Base-by-base conservation (phyloP, 163 green algal species). In the Chlamydomonas reinhardtii region DNA sequence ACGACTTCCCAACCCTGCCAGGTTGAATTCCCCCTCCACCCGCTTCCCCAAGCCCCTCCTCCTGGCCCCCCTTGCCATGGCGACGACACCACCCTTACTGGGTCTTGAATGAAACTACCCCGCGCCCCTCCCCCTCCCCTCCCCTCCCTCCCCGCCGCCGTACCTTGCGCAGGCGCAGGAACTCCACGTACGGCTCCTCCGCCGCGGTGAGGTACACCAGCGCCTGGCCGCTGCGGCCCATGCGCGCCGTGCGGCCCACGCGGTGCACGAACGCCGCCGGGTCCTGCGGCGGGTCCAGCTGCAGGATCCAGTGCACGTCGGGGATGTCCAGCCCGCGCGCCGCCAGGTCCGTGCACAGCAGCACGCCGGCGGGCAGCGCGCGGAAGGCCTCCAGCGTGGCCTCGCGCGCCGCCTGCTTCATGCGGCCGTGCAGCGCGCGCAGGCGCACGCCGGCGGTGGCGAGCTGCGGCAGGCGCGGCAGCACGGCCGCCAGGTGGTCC, bases 251-350 rank as follows among this genome's bases (percentile, higher is more conserved):
- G 35, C 97, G 95, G 0, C 97, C 97, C 52, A 98, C 97, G 27
- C 97, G 86, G 87, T 94, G 92, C 25, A 98, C 92, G 90, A 98
- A 98, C 0, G 94, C 91, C 14, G 91, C 90, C 0, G 96, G 96
- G 81, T 98, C 96, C 88, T 97, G 91, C 0, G 96, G 96, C 14
- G 95, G 88, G 89, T 99, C 96, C 56, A 94, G 93, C 92, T 99
- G 97, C 62, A 99, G 75, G 27, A 99, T 93, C 95, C 95, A 99
- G 74, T 97, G 79, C 25, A 99, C 97, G 66, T 96, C 95, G 24
- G 97, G 97, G 37, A 99, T 98, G 93, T 99, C 98, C 75, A 99
- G 90, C 0, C 97, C 97, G 4, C 97, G 88, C 5, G 97, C 97
- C 16, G 97, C 97, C 39, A 99, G 94, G 84, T 99, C 97, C 1